Conservation (phyloP, 495 filamentous ascomycete genomes). For the Chaetomium tenue region DNA sequence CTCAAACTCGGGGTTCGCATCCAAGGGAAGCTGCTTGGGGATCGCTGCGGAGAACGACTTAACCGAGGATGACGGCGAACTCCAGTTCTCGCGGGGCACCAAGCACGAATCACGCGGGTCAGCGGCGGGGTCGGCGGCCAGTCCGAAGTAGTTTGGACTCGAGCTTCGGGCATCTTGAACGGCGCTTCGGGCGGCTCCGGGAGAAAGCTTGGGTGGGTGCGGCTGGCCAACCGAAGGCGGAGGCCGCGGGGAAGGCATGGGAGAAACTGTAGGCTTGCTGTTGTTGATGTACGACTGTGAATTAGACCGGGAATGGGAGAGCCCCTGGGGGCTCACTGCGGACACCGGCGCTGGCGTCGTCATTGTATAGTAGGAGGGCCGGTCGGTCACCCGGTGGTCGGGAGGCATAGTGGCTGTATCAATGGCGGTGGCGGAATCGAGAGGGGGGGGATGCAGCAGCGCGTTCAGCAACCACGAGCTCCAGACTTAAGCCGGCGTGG, state of each 20-base stretch:
- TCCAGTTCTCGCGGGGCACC: conserved; percentile 67
- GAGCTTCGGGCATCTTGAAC: conserved; percentile 45
- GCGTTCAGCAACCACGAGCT: not conserved
- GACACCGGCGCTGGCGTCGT: conserved; percentile 48
- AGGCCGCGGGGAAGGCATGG: conserved; percentile 43
- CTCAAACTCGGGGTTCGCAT: conserved; percentile 75
- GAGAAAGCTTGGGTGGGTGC: conserved; percentile 42
- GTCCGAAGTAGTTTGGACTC: conserved; percentile 81
- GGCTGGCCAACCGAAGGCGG: conserved; percentile 48
- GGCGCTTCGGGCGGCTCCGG: conserved; percentile 31
- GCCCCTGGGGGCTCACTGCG: conserved; percentile 38
- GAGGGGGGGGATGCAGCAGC: not conserved
- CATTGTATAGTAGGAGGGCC: conserved; percentile 45
- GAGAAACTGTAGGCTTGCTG: conserved; percentile 41
- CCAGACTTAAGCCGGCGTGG: not conserved
- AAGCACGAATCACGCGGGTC: conserved; percentile 61
- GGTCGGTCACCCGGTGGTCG: conserved; percentile 36
- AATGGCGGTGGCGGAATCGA: not conserved
- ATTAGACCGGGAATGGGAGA: conserved; percentile 43
- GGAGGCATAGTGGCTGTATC: conserved; percentile 22
- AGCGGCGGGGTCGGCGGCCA: conserved; percentile 58
- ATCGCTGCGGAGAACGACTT: conserved; percentile 66
- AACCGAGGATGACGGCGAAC: conserved; percentile 63
- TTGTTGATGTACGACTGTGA: conserved; percentile 40
- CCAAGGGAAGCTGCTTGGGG: conserved; percentile 64